Percentiles rank a stretch among this genome's conserved stretches.
Conservation (phyloP, 106 monocot species). For the Apostasia ramifera region DNA sequence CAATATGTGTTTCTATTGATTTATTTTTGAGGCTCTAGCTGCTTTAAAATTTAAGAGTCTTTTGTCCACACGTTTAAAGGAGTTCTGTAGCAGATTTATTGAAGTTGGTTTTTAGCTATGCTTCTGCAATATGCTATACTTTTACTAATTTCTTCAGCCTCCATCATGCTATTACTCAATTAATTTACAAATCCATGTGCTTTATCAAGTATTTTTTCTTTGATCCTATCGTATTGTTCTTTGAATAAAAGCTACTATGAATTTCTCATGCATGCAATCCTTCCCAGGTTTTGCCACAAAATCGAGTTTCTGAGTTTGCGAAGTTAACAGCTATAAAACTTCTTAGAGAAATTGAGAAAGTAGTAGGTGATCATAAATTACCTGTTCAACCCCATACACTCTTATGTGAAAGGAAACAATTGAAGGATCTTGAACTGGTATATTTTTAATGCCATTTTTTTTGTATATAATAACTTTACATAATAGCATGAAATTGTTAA, state of each 20-base stretch:
- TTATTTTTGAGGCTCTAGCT: too few species aligned
- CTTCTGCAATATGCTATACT: too few species aligned
- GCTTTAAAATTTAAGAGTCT: too few species aligned
- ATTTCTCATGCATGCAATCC: background rate
- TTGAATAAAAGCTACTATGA: background rate
- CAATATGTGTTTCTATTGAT: too few species aligned
- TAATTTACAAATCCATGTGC: too few species aligned
- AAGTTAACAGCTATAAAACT: slow-evolving; percentile 65
- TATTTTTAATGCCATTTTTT: background rate
- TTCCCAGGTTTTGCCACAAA: slow-evolving; percentile 86
- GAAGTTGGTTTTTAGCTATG: too few species aligned
- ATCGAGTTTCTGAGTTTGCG: slow-evolving; percentile 97
- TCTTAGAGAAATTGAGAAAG: slow-evolving; percentile 85
- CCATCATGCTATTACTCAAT: too few species aligned
- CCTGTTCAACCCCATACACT: slow-evolving; percentile 70
- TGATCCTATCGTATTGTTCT: background rate
- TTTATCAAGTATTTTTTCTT: background rate
- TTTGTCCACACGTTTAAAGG: too few species aligned
- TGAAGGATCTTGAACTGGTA: slow-evolving; percentile 89
- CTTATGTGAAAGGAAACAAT: slow-evolving; percentile 65
- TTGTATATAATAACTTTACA: background rate
- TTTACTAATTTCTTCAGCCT: too few species aligned
- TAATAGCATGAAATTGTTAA: background rate
- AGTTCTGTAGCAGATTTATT: too few species aligned
- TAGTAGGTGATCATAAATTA: slow-evolving; percentile 86